A percentile compares a stretch with the other conserved stretches of the same genome.
Conservation (phyloP, 495 filamentous ascomycete species). For the Aspergillus saccharolyticus region DNA sequence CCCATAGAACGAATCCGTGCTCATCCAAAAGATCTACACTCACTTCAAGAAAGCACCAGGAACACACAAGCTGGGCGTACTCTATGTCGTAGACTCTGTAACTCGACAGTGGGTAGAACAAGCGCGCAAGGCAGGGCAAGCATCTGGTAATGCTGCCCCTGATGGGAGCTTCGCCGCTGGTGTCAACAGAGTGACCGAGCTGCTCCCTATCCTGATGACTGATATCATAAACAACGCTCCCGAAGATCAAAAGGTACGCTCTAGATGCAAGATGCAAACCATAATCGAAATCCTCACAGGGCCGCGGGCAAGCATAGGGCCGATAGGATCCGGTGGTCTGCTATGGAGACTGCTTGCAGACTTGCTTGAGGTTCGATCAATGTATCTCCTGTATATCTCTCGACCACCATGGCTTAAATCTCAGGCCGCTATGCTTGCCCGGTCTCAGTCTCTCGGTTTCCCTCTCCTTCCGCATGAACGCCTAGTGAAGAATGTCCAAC, state of each 20-base stretch:
- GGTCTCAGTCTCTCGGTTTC: slow-evolving; percentile 5
- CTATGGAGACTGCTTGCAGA: background rate
- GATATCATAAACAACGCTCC: slow-evolving; percentile 87
- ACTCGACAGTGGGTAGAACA: slow-evolving; percentile 97
- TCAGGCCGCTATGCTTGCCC: slow-evolving; percentile 12
- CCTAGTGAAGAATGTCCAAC: slow-evolving; percentile 38
- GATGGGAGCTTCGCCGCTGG: slow-evolving; percentile 94
- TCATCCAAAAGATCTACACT: slow-evolving; percentile 93
- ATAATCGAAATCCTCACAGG: slow-evolving; percentile 21
- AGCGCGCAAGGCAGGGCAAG: slow-evolving; percentile 79
- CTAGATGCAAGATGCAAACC: slow-evolving; percentile 31
- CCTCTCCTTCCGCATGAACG: slow-evolving; percentile 12
- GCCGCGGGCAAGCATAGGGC: slow-evolving; percentile 29
- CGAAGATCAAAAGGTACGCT: slow-evolving; percentile 97
- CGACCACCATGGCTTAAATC: slow-evolving; percentile 18
- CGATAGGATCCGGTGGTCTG: slow-evolving; percentile 20
- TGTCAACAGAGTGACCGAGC: slow-evolving; percentile 92
- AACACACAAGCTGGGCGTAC: slow-evolving; percentile 95
- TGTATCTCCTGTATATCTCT: slow-evolving; percentile 30
- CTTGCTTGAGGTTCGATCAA: slow-evolving; percentile 25
- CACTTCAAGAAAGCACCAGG: slow-evolving; percentile 94
- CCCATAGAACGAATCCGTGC: slow-evolving; percentile 82
- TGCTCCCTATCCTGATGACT: slow-evolving; percentile 90
- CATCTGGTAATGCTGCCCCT: slow-evolving; percentile 65
- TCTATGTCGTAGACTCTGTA: slow-evolving; percentile 99